Evolutionary conservation across 78 protist species (phyloP).

Genomic region (Dictyostelium citrinum): DNA sequence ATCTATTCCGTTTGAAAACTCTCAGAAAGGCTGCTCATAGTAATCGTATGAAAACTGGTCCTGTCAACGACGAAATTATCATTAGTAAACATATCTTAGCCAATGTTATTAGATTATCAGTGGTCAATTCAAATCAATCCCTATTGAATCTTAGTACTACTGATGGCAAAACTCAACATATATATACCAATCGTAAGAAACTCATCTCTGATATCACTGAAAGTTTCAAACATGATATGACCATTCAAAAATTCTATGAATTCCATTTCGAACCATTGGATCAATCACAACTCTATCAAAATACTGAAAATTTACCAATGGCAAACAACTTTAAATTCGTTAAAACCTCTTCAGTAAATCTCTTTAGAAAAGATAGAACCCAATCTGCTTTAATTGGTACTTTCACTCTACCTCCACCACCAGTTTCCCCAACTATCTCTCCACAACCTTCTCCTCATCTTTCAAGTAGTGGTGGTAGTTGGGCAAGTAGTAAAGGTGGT

Average conservation of each 20-base stretch:
- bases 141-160: not conserved
- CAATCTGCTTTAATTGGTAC: not conserved
- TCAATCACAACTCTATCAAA: constrained; percentile 8
- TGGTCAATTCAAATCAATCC: constrained; percentile 6
- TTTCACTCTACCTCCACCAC: not conserved
- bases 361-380: not conserved
- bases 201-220: constrained; percentile 46
- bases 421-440: not conserved
- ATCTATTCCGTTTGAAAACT: constrained; percentile 16
- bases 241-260: constrained; percentile 8
- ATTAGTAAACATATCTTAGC: constrained; percentile 41
- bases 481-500: constrained; percentile 11
- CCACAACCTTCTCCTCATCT: not conserved
- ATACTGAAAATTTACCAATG: not conserved
- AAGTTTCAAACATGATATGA: constrained; percentile 30
- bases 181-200: constrained; percentile 16
- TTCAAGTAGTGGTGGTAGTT: not conserved
- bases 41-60: constrained; percentile 14
- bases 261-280: constrained; percentile 20
- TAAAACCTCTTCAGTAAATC: not conserved
- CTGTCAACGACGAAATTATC: constrained; percentile 32
- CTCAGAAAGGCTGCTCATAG: not conserved
- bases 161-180: not conserved
- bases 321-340: constrained; percentile 1
- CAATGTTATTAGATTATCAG: not conserved